phyloP scores from a whole-genome alignment of 805 yeast species.

The Diddensiella transvaalensis region DNA sequence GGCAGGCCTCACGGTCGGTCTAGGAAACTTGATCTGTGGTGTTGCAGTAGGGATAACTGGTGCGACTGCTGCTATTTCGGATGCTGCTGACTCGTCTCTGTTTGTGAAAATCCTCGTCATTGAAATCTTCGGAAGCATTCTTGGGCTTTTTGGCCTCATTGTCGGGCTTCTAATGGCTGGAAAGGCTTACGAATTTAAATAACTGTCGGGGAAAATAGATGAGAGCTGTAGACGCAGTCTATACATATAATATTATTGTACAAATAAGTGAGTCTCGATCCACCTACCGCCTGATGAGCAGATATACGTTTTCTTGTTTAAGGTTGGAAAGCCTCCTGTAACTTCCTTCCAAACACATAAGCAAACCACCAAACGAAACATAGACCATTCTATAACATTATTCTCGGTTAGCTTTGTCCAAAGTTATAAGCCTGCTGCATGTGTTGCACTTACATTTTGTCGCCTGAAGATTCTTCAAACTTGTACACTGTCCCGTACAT shows the following conservation, averaged over 20 bases:
- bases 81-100: slow-evolving; percentile 93
- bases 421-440: no score
- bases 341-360: slow-evolving; percentile 91
- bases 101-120: slow-evolving; percentile 95
- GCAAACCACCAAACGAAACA: slow-evolving; percentile 92
- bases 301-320: slow-evolving; percentile 91
- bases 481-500: slow-evolving; percentile 98
- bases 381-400: slow-evolving; percentile 63
- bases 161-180: slow-evolving; percentile 97
- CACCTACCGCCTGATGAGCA: slow-evolving; percentile 70
- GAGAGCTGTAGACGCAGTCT: neutral
- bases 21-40: slow-evolving; percentile 92
- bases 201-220: neutral
- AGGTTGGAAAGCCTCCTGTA: slow-evolving; percentile 82
- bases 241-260: neutral
- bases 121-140: slow-evolving; percentile 94
- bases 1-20: slow-evolving; percentile 97
- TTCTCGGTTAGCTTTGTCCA: no score
- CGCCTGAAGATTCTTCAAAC: slow-evolving; percentile 79
- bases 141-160: slow-evolving; percentile 95
- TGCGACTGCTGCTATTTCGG: slow-evolving; percentile 96
- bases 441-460: slow-evolving; percentile 38
- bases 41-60: slow-evolving; percentile 97
- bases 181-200: slow-evolving; percentile 84
- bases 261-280: neutral